These are phyloP conservation scores for Physcomitrium patens DNA, from an alignment of 225 moss, liverwort and hornwort genomes.

Conservation along the genomic window DNA sequence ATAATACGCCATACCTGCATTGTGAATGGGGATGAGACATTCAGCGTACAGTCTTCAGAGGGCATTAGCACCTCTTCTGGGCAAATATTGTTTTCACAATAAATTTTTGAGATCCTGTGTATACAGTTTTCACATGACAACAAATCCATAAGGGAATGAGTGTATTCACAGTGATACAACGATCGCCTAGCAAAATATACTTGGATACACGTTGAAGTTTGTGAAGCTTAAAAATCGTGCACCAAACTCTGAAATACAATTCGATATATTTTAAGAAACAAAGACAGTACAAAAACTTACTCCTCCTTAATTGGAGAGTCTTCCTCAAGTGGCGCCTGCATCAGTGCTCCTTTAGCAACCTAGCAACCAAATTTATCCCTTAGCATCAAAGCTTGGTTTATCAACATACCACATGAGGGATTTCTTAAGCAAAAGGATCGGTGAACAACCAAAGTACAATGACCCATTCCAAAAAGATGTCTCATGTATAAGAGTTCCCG, in stretches of 20 bases:
- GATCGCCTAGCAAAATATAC: not conserved
- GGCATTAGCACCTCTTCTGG: conserved; percentile 86
- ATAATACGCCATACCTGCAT: conserved; percentile 71
- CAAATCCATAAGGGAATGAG: conserved; percentile 19
- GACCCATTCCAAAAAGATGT: not conserved
- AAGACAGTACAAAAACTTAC: conserved; percentile 45
- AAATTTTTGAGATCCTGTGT: conserved; percentile 68
- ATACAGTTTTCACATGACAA: conserved; percentile 20
- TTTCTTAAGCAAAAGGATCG: not conserved
- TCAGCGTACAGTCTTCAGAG: conserved; percentile 94
- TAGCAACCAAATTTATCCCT: conserved; percentile 36
- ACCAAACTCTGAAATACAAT: conserved; percentile 7
- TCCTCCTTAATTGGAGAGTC: conserved; percentile 88
- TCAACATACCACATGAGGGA: conserved; percentile 15
- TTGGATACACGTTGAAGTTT: conserved; percentile 4
- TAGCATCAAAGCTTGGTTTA: conserved; percentile 6
- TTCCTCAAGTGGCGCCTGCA: conserved; percentile 91
- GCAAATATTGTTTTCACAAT: conserved; percentile 73
- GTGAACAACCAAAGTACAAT: not conserved
- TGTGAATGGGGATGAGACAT: conserved; percentile 88
- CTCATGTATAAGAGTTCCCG: conserved; percentile 2
- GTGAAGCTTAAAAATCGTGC: not conserved
- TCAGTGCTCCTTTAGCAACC: conserved; percentile 81
- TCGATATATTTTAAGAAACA: conserved; percentile 14
- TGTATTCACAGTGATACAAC: conserved; percentile 1